Conservation (phyloP, 2,329 filamentous ascomycete species). For the Diaporthe destruens region DNA sequence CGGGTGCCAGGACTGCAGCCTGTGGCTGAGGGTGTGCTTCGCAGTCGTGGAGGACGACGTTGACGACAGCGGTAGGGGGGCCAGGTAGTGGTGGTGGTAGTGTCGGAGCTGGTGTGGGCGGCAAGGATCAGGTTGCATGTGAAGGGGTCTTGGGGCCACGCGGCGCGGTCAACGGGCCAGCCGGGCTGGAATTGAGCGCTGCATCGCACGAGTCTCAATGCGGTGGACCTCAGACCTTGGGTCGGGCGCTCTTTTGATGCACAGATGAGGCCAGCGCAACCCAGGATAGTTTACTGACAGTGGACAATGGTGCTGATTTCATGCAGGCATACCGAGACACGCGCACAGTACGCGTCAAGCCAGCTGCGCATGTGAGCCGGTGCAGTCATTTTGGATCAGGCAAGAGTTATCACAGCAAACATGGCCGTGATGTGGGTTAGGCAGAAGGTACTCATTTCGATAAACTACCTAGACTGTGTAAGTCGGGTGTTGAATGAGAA, state of each 20-base stretch:
- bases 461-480: conserved; percentile 58
- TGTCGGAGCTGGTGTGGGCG: conserved; percentile 46
- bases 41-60: conserved; percentile 62
- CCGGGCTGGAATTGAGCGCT: conserved; percentile 15
- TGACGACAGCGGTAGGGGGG: conserved; percentile 1
- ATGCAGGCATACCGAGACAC: conserved; percentile 3
- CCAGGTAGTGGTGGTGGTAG: neutral
- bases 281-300: neutral
- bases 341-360: conserved; percentile 1
- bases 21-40: conserved; percentile 76
- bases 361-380: neutral
- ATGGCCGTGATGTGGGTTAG: neutral
- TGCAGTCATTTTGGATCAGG: neutral
- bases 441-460: conserved; percentile 41
- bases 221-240: neutral
- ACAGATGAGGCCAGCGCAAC: conserved; percentile 4
- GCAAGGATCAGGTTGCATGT: conserved; percentile 42
- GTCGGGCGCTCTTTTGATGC: neutral
- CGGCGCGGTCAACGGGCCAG: conserved; percentile 16
- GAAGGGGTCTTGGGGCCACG: conserved; percentile 7
- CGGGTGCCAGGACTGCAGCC: conserved; percentile 74
- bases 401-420: neutral
- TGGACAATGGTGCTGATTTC: neutral
- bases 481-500: conserved; percentile 36
- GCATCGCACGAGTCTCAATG: neutral